Evolutionary conservation across 208 protist species (phyloP), one percentile per base, ranked within the genome.

Genomic region (Acanthamoeba lenticulata): DNA sequence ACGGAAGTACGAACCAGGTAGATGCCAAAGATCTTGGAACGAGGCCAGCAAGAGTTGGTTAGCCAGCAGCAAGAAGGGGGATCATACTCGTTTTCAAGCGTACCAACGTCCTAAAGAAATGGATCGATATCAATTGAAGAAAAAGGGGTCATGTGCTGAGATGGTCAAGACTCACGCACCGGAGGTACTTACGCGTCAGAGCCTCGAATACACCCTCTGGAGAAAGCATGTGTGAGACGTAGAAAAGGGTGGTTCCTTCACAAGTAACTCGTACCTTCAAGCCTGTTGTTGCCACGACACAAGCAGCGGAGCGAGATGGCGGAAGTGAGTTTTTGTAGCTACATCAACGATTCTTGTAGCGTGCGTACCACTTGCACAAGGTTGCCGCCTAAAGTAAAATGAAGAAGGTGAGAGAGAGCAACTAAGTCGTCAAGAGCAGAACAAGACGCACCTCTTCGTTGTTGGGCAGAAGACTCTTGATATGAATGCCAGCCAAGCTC

Each of bases 161-260:
- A 57, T 69, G 29, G 6, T 40, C 47, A 17, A 38, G 7, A 7
- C n/a, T 24, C 27, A 47, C 47, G 40, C 38, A 90, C 83, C 83
- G 11, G 3, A 90, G 52, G 38, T 67, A 90, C 21, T 69, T 69
- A 19, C 57, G 47, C 0, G 34, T n/a, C 17, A 90, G 57, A 38
- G 83, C 83, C 15, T 90, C 83, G 24, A 90, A 90, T 6, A 90
- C 83, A 21, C 83, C 83, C 83, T 90, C 83, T 90, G 27, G 1
- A 34, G 34, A 40, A 44, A 36, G 15, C 36, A 62, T 21, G 9
- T 72, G 4, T 57, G 7, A 11, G 13, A 67, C 7, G 15, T 21
- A 67, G 57, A 7, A 67, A 32, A 67, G 13, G n/a, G 3, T 52
- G 5, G 9, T 40, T 44, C 15, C 15, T 32, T 6, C 6, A 45